phyloP scores from a whole-genome alignment of 1,139 yeast species.

The Pneumocystis oryctolagi region DNA sequence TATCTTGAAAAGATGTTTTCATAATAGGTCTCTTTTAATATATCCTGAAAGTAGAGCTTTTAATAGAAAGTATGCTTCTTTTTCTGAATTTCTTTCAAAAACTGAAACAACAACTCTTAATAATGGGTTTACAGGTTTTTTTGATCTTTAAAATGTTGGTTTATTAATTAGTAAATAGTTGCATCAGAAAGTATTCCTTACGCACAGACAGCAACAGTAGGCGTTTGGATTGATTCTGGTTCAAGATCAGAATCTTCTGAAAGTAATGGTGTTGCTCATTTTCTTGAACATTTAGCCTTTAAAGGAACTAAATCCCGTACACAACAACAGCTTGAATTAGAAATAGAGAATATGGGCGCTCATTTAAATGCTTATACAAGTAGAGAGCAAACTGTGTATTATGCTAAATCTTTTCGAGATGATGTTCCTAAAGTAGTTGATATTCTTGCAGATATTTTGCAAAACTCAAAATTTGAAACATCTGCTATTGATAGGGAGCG shows the following conservation, averaged over 20 bases:
- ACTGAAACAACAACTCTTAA: conserved; percentile 49
- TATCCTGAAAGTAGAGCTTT: not conserved
- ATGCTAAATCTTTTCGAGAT: conserved; percentile 68
- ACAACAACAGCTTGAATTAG: conserved; percentile 76
- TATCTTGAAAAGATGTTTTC: not conserved
- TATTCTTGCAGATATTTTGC: conserved; percentile 75
- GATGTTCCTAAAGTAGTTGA: conserved; percentile 81
- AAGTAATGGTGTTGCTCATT: conserved; percentile 92
- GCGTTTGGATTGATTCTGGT: conserved; percentile 96
- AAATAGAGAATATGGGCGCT: conserved; percentile 90
- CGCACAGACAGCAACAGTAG: conserved; percentile 89
- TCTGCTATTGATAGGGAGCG: conserved; percentile 87
- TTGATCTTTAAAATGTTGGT: not conserved
- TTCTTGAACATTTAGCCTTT: conserved; percentile 87
- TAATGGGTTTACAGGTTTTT: conserved; percentile 69
- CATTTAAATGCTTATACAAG: conserved; percentile 45
- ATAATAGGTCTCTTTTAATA: not conserved
- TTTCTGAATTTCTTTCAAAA: conserved; percentile 22
- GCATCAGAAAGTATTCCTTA: conserved; percentile 84
- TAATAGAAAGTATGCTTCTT: not conserved
- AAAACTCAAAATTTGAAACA: conserved; percentile 67
- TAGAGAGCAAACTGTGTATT: conserved; percentile 91
- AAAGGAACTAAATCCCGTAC: conserved; percentile 76
- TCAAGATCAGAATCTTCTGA: conserved; percentile 82
- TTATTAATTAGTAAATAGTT: conserved; percentile 8